These are phyloP conservation scores for Hypoxylon cercidicola DNA, from an alignment of 495 filamentous ascomycete species.

Conservation along the genomic window DNA sequence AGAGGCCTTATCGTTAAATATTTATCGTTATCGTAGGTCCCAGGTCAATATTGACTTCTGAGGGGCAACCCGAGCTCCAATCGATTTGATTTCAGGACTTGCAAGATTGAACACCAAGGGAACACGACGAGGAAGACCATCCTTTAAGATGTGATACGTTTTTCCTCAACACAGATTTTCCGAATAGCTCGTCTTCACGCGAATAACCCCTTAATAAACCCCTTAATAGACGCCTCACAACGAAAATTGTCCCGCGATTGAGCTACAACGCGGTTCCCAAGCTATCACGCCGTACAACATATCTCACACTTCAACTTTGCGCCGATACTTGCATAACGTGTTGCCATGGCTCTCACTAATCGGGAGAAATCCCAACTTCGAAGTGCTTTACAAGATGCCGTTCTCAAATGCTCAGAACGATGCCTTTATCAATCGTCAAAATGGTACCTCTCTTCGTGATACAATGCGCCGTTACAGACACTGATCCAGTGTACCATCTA, in stretches of 20 bases:
- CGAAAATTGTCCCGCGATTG: background rate
- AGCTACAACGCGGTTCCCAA: conserved; percentile 7
- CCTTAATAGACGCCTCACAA: background rate
- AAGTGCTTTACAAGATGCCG: conserved; percentile 79
- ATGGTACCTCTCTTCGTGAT: conserved; percentile 69
- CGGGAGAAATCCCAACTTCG: conserved; percentile 61
- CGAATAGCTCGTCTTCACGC: background rate
- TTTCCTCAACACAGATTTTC: background rate
- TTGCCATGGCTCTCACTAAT: conserved; percentile 54
- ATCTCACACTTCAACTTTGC: background rate
- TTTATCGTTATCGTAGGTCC: conserved; percentile 12
- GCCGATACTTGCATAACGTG: conserved; percentile 11
- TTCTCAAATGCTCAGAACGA: conserved; percentile 90
- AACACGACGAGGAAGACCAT: background rate
- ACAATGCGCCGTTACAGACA: background rate
- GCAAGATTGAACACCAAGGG: background rate
- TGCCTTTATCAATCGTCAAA: conserved; percentile 97
- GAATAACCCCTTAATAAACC: background rate
- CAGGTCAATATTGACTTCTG: conserved; percentile 31
- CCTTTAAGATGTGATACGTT: background rate
- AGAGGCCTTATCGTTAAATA: conserved; percentile 14
- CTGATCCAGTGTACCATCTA: conserved; percentile 49
- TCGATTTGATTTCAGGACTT: background rate
- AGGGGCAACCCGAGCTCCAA: conserved; percentile 15
- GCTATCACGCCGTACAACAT: conserved; percentile 8